Evolutionary conservation across 2,329 filamentous ascomycete species (phyloP).

Genomic region (Fusarium coffeatum): DNA sequence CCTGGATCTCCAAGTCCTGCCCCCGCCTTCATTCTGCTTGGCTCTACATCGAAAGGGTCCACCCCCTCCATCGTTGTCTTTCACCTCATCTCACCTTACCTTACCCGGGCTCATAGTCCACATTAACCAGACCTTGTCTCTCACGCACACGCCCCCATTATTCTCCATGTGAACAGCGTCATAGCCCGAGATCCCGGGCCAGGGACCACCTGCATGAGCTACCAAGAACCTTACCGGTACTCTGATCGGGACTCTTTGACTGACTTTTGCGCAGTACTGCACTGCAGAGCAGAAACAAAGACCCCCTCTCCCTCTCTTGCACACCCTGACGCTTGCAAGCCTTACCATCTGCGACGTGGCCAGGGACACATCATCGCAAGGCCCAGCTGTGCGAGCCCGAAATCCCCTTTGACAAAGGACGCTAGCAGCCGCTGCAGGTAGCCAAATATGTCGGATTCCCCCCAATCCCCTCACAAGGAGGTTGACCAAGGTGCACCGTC

Average conservation of each 20-base stretch:
- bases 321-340: slow-evolving; percentile 61
- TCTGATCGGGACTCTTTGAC: slow-evolving; percentile 51
- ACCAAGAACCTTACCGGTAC: slow-evolving; percentile 47
- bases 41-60: slow-evolving; percentile 32
- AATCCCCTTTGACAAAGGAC: slow-evolving; percentile 66
- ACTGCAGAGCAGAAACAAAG: slow-evolving; percentile 54
- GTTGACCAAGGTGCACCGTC: slow-evolving; percentile 94
- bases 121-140: slow-evolving; percentile 40
- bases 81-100: slow-evolving; percentile 29
- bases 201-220: slow-evolving; percentile 50
- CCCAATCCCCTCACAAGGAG: slow-evolving; percentile 91
- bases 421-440: slow-evolving; percentile 73
- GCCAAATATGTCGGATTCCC: slow-evolving; percentile 91
- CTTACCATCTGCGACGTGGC: slow-evolving; percentile 70
- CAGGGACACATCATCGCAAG: slow-evolving; percentile 68
- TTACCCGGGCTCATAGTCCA: slow-evolving; percentile 23
- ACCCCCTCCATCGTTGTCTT: slow-evolving; percentile 37
- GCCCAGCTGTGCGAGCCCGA: slow-evolving; percentile 67
- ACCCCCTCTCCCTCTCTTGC: slow-evolving; percentile 44
- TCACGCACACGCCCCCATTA: slow-evolving; percentile 43
- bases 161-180: slow-evolving; percentile 50
- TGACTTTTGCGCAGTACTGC: slow-evolving; percentile 68
- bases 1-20: slow-evolving; percentile 32
- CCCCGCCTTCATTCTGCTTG: slow-evolving; percentile 17
- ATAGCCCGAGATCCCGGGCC: slow-evolving; percentile 58